These are phyloP conservation scores for Mycena leptocephala DNA, from an alignment of 768 basidiomycete species.

Conservation along the genomic window DNA sequence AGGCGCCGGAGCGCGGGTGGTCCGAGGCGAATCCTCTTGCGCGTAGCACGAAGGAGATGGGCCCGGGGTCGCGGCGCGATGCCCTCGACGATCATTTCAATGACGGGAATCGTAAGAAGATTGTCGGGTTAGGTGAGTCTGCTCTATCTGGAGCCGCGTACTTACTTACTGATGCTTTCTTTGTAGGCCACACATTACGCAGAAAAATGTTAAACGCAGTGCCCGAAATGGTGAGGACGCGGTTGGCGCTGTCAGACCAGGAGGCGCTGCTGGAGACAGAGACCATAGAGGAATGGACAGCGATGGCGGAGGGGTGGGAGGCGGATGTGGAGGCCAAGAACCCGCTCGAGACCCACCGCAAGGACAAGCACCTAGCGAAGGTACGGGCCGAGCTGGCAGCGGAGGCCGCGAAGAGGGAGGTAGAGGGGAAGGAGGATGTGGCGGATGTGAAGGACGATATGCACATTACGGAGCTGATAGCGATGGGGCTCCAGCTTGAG, in stretches of 20 bases:
- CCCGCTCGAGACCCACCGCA: slow-evolving; percentile 14
- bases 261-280: background rate
- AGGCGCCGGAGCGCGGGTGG: slow-evolving; percentile 51
- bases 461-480: slow-evolving; percentile 19
- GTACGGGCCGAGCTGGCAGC: slow-evolving; percentile 35
- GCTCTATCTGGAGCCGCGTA: too few species aligned
- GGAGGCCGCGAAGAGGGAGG: slow-evolving; percentile 27
- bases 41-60: slow-evolving; percentile 56
- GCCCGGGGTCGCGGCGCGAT: slow-evolving; percentile 30
- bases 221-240: background rate
- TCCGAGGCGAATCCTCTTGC: slow-evolving; percentile 47
- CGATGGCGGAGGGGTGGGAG: slow-evolving; percentile 25
- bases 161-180: accelerated
- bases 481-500: slow-evolving; percentile 32
- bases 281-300: slow-evolving; percentile 12
- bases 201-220: background rate
- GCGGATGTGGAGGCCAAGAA: slow-evolving; percentile 7
- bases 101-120: slow-evolving; percentile 15
- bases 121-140: background rate
- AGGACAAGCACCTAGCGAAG: slow-evolving; percentile 23
- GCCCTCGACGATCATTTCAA: slow-evolving; percentile 7
- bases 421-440: background rate
- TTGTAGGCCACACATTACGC: background rate
- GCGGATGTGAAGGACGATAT: slow-evolving; percentile 16
- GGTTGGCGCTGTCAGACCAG: background rate